phyloP scores from a whole-genome alignment of 1,284 basidiomycete genomes.

The Naganishia cerealis region DNA sequence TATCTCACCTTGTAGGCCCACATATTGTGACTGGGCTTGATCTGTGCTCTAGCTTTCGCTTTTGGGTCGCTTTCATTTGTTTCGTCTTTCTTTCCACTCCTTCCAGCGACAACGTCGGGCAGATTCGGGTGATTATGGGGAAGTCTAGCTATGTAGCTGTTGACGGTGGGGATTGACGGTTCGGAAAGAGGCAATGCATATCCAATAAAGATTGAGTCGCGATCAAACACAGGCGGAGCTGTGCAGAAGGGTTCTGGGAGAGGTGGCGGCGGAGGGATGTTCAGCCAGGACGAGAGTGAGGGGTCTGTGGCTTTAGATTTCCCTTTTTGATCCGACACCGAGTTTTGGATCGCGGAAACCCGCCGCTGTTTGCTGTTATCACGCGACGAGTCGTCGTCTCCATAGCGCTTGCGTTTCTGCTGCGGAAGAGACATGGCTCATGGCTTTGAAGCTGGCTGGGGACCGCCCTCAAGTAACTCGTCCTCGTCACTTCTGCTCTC shows the following conservation, averaged over 20 bases:
- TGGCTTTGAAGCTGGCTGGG: neutral
- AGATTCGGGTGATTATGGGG: constrained; percentile 30
- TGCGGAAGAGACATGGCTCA: neutral
- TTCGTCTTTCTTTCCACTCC: constrained; percentile 1
- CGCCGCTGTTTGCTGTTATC: constrained; percentile 12
- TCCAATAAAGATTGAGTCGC: constrained; percentile 31
- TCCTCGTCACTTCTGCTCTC: no score
- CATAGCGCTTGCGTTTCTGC: neutral
- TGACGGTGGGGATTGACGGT: constrained; percentile 7
- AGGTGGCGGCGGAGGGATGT: constrained; percentile 18
- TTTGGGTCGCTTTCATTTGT: neutral
- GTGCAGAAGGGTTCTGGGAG: constrained; percentile 26
- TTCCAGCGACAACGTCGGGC: constrained; percentile 34
- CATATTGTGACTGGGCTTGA: constrained; percentile 35
- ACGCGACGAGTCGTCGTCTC: neutral
- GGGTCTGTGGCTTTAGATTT: constrained; percentile 1
- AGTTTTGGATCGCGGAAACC: neutral
- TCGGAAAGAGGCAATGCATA: constrained; percentile 33
- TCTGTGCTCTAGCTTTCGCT: constrained; percentile 19
- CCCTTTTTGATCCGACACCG: neutral
- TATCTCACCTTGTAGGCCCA: constrained; percentile 33
- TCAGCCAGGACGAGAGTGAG: constrained; percentile 25
- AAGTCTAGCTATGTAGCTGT: constrained; percentile 27
- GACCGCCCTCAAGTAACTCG: no score
- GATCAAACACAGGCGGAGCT: constrained; percentile 30